Percentiles rank a stretch among this genome's conserved stretches.
These are phyloP conservation scores for Kernera saxatilis DNA, from an alignment of 345 rosid species.

Conservation along the genomic window DNA sequence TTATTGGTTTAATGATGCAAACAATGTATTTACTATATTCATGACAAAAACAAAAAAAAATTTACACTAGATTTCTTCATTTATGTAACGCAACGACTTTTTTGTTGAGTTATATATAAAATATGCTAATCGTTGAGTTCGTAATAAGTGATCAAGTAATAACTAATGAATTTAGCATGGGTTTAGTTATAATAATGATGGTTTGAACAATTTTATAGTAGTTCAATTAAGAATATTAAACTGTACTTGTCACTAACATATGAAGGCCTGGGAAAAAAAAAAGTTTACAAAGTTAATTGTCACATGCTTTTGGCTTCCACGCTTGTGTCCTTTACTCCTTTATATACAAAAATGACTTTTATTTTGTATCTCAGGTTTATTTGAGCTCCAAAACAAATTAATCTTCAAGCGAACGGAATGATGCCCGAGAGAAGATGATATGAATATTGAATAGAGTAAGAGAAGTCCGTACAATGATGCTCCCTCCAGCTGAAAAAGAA, in stretches of 20 bases:
- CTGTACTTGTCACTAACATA: not conserved
- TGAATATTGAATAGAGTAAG: constrained; percentile 9
- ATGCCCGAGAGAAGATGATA: not conserved
- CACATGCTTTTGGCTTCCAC: constrained; percentile 24
- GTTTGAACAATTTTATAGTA: not conserved
- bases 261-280: not conserved
- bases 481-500: constrained; percentile 22
- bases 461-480: constrained; percentile 29
- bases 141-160: not conserved
- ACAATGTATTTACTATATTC: too few species aligned
- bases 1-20: too few species aligned
- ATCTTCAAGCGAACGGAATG: not conserved
- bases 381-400: not conserved
- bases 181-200: not conserved
- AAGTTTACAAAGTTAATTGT: not conserved
- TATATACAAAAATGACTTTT: not conserved
- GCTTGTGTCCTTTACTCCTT: constrained; percentile 12
- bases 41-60: too few species aligned
- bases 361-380: not conserved
- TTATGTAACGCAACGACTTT: too few species aligned
- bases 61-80: too few species aligned
- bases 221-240: not conserved
- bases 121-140: not conserved
- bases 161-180: not conserved
- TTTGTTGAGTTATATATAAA: too few species aligned